Conservation (phyloP, 805 yeast species). For the Pichia deserticola region DNA sequence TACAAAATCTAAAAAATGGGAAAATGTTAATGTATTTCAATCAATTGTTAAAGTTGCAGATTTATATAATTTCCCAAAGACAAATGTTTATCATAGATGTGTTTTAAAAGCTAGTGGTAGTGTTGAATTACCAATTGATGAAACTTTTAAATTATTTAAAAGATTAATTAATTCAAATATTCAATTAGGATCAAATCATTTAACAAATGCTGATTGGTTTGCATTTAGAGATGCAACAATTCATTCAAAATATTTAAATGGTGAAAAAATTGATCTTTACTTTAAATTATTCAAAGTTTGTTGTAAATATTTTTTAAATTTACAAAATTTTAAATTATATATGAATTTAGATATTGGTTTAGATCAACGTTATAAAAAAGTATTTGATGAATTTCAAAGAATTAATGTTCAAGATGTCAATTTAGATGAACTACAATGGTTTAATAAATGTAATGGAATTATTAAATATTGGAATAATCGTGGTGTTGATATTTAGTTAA, state of each 20-base stretch:
- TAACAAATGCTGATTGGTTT: conserved; percentile 81
- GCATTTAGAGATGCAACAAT: conserved; percentile 76
- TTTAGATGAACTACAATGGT: conserved; percentile 32
- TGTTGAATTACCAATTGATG: conserved; percentile 42
- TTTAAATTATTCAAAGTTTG: conserved; percentile 45
- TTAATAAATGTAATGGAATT: conserved; percentile 18
- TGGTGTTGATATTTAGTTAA: conserved; percentile 7
- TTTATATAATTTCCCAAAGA: conserved; percentile 49
- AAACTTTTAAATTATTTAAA: conserved; percentile 35
- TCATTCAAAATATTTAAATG: conserved; percentile 20
- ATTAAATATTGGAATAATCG: conserved; percentile 11
- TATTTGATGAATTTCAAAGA: conserved; percentile 26
- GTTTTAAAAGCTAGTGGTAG: conserved; percentile 64
- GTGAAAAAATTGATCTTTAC: conserved; percentile 44
- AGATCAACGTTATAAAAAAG: conserved; percentile 31
- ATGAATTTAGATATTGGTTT: conserved; percentile 35
- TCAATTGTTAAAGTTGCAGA: conserved; percentile 56
- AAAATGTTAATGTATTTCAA: conserved; percentile 53
- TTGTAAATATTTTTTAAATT: conserved; percentile 37
- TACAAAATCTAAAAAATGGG: conserved; percentile 59
- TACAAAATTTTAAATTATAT: conserved; percentile 36
- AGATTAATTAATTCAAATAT: conserved; percentile 36
- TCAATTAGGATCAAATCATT: conserved; percentile 41
- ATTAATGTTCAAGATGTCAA: conserved; percentile 30
- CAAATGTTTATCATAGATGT: conserved; percentile 68